Percentiles rank a stretch among this genome's conserved stretches.
Conservation (phyloP, 805 yeast genomes). For the Ogataea pilisensis region DNA sequence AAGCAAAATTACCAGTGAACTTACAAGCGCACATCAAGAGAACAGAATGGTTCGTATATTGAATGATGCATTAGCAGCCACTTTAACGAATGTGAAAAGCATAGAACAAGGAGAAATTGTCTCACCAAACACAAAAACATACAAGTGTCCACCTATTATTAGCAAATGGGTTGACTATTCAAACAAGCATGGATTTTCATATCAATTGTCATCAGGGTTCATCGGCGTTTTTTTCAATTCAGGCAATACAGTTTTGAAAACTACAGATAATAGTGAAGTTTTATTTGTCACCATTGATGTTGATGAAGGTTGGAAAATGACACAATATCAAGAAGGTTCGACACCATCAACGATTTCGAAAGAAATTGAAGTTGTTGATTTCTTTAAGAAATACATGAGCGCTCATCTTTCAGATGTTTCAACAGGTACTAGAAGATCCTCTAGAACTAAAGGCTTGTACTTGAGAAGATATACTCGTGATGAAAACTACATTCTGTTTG, state of each 20-base stretch:
- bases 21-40: conserved; percentile 27
- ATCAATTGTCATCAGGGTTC: conserved; percentile 84
- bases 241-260: conserved; percentile 73
- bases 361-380: conserved; percentile 81
- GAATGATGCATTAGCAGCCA: conserved; percentile 25
- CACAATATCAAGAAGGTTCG: conserved; percentile 39
- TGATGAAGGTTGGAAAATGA: conserved; percentile 50
- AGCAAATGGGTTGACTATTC: conserved; percentile 98
- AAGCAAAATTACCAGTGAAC: conserved; percentile 25
- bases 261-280: conserved; percentile 58
- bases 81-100: conserved; percentile 25
- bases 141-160: conserved; percentile 55
- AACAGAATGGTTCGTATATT: conserved; percentile 25
- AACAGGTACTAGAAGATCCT: conserved; percentile 44
- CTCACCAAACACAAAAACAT: conserved; percentile 7
- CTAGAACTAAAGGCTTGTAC: conserved; percentile 62
- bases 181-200: conserved; percentile 91
- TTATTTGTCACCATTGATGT: conserved; percentile 55
- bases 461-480: conserved; percentile 80
- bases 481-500: conserved; percentile 82
- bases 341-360: conserved; percentile 51
- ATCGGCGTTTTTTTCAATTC: conserved; percentile 89
- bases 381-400: conserved; percentile 89
- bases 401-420: conserved; percentile 81
- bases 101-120: conserved; percentile 22